Evolutionary conservation across 495 filamentous ascomycete genomes (phyloP).

Genomic region (Aspergillus funiculosus): DNA sequence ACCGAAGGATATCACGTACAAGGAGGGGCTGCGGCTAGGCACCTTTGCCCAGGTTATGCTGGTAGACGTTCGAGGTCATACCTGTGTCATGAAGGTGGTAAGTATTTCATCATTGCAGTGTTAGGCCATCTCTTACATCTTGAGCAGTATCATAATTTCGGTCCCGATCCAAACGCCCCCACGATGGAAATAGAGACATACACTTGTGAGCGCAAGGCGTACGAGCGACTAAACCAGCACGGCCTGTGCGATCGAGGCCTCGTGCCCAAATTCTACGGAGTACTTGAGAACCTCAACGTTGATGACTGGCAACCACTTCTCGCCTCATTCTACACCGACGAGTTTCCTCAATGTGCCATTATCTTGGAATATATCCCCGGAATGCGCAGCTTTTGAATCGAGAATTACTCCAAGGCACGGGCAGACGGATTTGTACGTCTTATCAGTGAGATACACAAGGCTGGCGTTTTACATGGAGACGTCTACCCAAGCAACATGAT

Average conservation of each 20-base stretch:
- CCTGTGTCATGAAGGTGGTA: too few species aligned
- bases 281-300: constrained; percentile 17
- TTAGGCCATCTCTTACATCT: too few species aligned
- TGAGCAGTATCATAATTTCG: too few species aligned
- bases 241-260: constrained; percentile 17
- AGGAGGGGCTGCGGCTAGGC: too few species aligned
- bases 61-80: too few species aligned
- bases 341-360: constrained; percentile 18
- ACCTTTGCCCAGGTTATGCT: too few species aligned
- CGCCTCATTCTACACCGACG: constrained; percentile 16
- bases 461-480: background rate
- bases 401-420: constrained; percentile 10
- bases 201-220: constrained; percentile 16
- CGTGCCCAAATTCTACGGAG: constrained; percentile 21
- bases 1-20: too few species aligned
- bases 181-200: constrained; percentile 18
- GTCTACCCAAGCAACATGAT: constrained; percentile 2
- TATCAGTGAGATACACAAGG: background rate
- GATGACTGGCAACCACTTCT: constrained; percentile 10
- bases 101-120: too few species aligned
- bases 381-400: constrained; percentile 12
- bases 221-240: constrained; percentile 15
- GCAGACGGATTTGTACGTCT: background rate
- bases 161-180: too few species aligned
- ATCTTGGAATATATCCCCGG: constrained; percentile 26